A percentile compares a stretch with the other conserved stretches of the same genome.
These are phyloP conservation scores for Solanum chiquidenum DNA, from an alignment of 257 asterid species.

Conservation along the genomic window DNA sequence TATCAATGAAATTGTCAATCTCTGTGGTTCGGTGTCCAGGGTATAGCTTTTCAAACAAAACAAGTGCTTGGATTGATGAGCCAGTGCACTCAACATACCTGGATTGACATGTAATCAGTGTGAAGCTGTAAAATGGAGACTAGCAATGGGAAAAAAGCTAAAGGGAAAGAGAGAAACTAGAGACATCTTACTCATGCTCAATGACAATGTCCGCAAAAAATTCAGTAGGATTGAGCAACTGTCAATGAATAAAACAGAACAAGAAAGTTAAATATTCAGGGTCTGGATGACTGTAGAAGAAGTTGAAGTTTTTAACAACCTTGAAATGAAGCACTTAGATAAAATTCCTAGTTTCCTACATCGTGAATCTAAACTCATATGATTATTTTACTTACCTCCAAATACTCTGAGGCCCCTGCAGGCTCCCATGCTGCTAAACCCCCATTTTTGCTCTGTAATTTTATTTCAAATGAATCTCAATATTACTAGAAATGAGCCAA, in stretches of 20 bases:
- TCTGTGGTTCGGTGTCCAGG: conserved; percentile 55
- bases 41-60: conserved; percentile 38
- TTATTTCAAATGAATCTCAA: background rate
- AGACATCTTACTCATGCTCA: conserved; percentile 60
- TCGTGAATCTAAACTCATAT: background rate
- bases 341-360: background rate
- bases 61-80: conserved; percentile 61
- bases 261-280: background rate
- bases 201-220: conserved; percentile 49
- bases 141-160: background rate
- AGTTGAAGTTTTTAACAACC: too few species aligned
- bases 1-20: conserved; percentile 23
- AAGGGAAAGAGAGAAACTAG: background rate
- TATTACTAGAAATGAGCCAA: too few species aligned
- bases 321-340: background rate
- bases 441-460: conserved; percentile 75
- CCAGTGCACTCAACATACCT: conserved; percentile 78
- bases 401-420: conserved; percentile 74
- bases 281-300: background rate
- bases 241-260: background rate
- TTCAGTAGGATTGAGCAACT: conserved; percentile 72
- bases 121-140: background rate
- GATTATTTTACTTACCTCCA: conserved; percentile 38
- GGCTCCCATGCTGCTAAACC: conserved; percentile 97
- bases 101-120: background rate